phyloP scores from a whole-genome alignment of 2,329 filamentous ascomycete genomes.

The Diaporthe vaccinii region DNA sequence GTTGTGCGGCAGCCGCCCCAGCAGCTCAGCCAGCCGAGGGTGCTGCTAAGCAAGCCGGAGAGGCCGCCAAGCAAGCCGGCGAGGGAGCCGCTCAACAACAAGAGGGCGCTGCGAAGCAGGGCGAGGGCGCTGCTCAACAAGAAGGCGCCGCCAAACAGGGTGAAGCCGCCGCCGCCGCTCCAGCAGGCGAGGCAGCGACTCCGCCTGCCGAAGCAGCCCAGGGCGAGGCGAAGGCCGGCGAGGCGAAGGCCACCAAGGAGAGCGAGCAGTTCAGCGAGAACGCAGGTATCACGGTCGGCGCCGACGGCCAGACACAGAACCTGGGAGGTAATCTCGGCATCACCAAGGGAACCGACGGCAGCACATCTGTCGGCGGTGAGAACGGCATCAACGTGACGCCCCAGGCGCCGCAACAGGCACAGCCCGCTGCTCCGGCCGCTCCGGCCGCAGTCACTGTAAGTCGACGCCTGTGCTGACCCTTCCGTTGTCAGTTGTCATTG shows the following conservation, averaged over 20 bases:
- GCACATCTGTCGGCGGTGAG: constrained; percentile 37
- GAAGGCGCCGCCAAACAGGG: not conserved
- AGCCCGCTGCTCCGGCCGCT: constrained; percentile 21
- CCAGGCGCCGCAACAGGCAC: constrained; percentile 3
- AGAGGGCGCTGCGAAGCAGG: not conserved
- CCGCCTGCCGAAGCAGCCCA: constrained; percentile 14
- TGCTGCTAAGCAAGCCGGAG: constrained; percentile 4
- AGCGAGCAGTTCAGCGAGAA: constrained; percentile 41
- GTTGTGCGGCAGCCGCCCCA: constrained; percentile 1
- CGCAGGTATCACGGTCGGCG: constrained; percentile 37
- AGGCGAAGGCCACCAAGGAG: constrained; percentile 36
- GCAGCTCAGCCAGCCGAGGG: constrained; percentile 18
- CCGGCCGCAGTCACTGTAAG: constrained; percentile 6
- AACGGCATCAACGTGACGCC: constrained; percentile 39
- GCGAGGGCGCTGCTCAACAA: not conserved
- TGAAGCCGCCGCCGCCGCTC: not conserved
- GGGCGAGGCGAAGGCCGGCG: constrained; percentile 11
- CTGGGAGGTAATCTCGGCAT: constrained; percentile 40
- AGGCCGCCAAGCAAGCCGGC: not conserved
- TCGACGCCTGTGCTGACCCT: not conserved
- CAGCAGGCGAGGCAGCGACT: constrained; percentile 2
- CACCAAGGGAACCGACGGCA: constrained; percentile 38
- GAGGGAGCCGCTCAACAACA: not conserved
- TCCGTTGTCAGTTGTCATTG: not conserved
- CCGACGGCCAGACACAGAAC: constrained; percentile 36